Percentiles rank a stretch among this genome's conserved stretches.
Conservation (phyloP, 2,329 filamentous ascomycete species). For the Colletotrichum orchidophilum region DNA sequence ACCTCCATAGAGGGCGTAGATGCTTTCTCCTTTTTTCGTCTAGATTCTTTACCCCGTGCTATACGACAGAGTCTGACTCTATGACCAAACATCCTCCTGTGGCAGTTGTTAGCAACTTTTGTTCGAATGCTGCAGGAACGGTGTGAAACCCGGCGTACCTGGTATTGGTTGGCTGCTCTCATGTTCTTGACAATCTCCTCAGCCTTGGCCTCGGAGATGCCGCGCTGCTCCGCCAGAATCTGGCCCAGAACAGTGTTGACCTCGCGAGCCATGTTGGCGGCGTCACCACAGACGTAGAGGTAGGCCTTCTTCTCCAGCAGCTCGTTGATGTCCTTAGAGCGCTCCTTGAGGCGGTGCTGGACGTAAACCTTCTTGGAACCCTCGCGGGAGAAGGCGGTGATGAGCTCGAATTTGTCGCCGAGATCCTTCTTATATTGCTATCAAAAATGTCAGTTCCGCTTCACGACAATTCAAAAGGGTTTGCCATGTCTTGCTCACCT, state of each 20-base stretch:
- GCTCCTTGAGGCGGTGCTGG: conserved; percentile 89
- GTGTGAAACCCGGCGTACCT: conserved; percentile 65
- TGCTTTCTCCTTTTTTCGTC: background rate
- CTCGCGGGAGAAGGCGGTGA: conserved; percentile 96
- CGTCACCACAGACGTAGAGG: conserved; percentile 98
- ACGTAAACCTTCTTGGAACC: conserved; percentile 92
- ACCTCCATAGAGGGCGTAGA: background rate
- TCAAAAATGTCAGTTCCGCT: background rate
- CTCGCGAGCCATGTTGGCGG: conserved; percentile 95
- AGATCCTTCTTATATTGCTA: conserved; percentile 86
- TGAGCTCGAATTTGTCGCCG: conserved; percentile 87
- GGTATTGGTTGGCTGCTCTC: conserved; percentile 94
- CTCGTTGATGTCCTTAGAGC: conserved; percentile 84
- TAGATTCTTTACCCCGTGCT: conserved; percentile 15
- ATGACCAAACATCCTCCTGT: conserved; percentile 79
- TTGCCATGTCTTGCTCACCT: conserved; percentile 67
- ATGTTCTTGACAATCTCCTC: conserved; percentile 98
- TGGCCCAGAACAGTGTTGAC: conserved; percentile 88
- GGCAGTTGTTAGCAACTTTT: conserved; percentile 42
- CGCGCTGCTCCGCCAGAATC: conserved; percentile 86
- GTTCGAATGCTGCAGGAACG: background rate
- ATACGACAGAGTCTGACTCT: conserved; percentile 36
- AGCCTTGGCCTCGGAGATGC: conserved; percentile 84
- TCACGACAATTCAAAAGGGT: background rate
- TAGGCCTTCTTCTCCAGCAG: conserved; percentile 88